phyloP scores from a whole-genome alignment of 257 asterid species.

The Solanum pimpinellifolium region DNA sequence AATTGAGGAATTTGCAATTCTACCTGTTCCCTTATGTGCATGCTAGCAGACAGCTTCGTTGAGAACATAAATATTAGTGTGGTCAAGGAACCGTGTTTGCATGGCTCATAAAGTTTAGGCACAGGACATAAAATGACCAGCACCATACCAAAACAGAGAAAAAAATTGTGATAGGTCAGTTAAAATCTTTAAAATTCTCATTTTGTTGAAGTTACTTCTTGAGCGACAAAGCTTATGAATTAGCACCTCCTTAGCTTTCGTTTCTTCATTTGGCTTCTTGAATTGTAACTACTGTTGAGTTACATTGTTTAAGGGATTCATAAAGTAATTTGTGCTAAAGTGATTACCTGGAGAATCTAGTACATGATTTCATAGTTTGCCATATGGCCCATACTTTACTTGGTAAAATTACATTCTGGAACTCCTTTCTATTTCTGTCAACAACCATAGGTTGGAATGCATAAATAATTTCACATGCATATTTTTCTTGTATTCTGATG shows the following conservation, averaged over 20 bases:
- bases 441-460: not conserved
- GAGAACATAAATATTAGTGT: not conserved
- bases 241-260: not conserved
- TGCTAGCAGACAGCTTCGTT: not conserved
- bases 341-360: not conserved
- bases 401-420: not conserved
- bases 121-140: not conserved
- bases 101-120: not conserved
- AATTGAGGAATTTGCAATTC: not conserved
- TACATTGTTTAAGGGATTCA: not conserved
- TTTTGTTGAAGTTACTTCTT: not conserved
- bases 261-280: not conserved
- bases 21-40: not conserved
- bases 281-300: not conserved
- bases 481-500: constrained; percentile 1
- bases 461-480: not conserved
- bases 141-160: not conserved
- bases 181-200: not conserved
- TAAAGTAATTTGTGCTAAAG: not conserved
- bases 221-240: not conserved
- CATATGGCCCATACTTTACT: not conserved
- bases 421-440: not conserved
- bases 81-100: not conserved
- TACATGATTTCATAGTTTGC: not conserved
- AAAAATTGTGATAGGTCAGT: not conserved